Evolutionary conservation across 495 filamentous ascomycete species (phyloP).

Genomic region (Delitschia confertaspora): DNA sequence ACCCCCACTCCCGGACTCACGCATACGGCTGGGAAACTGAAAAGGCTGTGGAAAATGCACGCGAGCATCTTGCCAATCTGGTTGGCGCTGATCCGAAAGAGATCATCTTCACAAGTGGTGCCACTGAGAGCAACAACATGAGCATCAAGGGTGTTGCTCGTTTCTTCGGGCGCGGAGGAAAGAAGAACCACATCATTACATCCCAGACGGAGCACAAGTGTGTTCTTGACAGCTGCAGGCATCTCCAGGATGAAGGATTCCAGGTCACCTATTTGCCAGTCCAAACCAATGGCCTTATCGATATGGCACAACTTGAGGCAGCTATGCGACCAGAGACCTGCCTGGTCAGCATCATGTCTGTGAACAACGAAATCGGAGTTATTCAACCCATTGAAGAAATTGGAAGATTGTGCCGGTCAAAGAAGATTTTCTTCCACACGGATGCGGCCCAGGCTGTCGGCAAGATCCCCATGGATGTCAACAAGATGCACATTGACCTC

Average conservation of each 20-base stretch:
- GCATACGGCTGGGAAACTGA: conserved; percentile 99
- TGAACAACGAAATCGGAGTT: conserved; percentile 98
- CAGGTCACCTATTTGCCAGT: conserved; percentile 95
- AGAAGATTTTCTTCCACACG: conserved; percentile 98
- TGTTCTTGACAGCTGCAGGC: conserved; percentile 90
- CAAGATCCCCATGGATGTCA: conserved; percentile 93
- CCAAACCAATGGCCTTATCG: conserved; percentile 69
- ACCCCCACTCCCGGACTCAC: conserved; percentile 94
- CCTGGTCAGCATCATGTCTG: conserved; percentile 94
- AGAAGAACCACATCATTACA: conserved; percentile 98
- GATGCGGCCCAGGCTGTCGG: conserved; percentile 93
- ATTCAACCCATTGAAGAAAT: conserved; percentile 93
- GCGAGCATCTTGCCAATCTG: conserved; percentile 70
- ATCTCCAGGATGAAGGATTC: conserved; percentile 94
- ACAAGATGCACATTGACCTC: conserved; percentile 91
- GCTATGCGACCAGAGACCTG: conserved; percentile 86
- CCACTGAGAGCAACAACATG: conserved; percentile 99
- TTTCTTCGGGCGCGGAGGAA: conserved; percentile 83
- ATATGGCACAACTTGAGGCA: conserved; percentile 76
- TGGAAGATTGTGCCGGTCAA: conserved; percentile 78
- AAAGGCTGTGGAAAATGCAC: conserved; percentile 78
- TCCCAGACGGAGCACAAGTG: conserved; percentile 98
- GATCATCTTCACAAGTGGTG: conserved; percentile 96
- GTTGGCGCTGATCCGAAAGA: conserved; percentile 95
- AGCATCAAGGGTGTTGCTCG: conserved; percentile 94